phyloP scores from a whole-genome alignment of 2,329 filamentous ascomycete genomes.

The Sporothrix pseudoabietina region DNA sequence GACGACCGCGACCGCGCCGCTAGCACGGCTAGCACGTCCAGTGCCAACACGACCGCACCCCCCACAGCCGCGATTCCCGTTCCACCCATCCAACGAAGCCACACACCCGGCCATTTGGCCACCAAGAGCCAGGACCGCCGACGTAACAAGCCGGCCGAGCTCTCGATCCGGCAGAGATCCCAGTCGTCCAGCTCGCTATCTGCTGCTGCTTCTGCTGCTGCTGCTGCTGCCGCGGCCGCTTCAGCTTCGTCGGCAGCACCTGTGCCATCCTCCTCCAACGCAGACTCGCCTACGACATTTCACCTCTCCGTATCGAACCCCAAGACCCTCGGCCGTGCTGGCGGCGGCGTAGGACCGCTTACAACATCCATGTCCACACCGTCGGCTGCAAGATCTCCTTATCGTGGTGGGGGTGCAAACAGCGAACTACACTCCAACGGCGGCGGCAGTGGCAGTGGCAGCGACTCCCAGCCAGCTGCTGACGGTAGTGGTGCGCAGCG shows the following conservation, averaged over 20 bases:
- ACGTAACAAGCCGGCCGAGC: constrained; percentile 56
- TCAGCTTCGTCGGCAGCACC: constrained; percentile 37
- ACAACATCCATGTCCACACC: constrained; percentile 22
- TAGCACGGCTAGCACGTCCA: constrained; percentile 40
- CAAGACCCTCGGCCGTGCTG: not conserved
- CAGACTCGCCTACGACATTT: constrained; percentile 35
- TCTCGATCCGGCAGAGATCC: constrained; percentile 57
- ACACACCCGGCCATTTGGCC: constrained; percentile 64
- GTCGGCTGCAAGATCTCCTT: constrained; percentile 26
- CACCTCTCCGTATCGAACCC: constrained; percentile 30
- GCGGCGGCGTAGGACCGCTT: not conserved
- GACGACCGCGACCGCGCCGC: constrained; percentile 31
- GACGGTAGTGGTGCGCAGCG: constrained; percentile 41
- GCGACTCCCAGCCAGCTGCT: constrained; percentile 29
- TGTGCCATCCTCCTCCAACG: constrained; percentile 13
- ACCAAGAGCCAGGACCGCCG: constrained; percentile 58
- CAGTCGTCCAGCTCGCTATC: constrained; percentile 49
- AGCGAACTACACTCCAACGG: constrained; percentile 20
- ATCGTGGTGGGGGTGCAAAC: constrained; percentile 36
- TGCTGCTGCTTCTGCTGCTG: constrained; percentile 33
- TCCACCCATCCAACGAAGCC: constrained; percentile 54
- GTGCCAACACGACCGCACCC: constrained; percentile 28
- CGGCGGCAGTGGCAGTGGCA: constrained; percentile 33
- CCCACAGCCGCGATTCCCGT: constrained; percentile 42
- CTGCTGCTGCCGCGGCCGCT: not conserved